Conservation (phyloP, 2,329 filamentous ascomycete genomes). For the Cladosporium sp. region DNA sequence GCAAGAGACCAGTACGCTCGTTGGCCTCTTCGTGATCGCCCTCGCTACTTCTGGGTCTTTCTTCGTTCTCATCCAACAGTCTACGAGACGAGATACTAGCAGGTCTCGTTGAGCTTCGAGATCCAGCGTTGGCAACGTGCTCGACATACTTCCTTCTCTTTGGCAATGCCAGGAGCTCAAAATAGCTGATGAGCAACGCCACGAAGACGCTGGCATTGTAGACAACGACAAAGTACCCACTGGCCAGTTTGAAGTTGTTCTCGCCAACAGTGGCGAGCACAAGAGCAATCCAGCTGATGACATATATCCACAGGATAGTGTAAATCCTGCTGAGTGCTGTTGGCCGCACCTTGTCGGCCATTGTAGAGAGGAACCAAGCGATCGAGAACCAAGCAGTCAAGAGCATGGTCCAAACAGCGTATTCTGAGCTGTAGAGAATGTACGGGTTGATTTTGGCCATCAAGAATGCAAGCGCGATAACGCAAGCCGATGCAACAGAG, state of each 20-base stretch:
- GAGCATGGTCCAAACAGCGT: constrained; percentile 84
- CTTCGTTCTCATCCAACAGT: constrained; percentile 24
- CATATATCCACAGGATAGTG: constrained; percentile 79
- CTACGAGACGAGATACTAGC: constrained; percentile 32
- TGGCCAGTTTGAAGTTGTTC: constrained; percentile 69
- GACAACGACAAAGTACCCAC: constrained; percentile 79
- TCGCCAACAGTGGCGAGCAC: constrained; percentile 74
- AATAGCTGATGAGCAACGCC: constrained; percentile 70
- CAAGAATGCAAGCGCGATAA: constrained; percentile 71
- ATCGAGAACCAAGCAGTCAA: constrained; percentile 75
- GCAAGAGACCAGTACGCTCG: constrained; percentile 59
- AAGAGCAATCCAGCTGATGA: constrained; percentile 70
- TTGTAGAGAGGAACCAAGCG: constrained; percentile 79
- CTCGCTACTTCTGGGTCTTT: constrained; percentile 19
- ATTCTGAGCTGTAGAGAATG: constrained; percentile 87
- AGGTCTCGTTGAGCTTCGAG: constrained; percentile 28
- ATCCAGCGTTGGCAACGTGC: constrained; percentile 45
- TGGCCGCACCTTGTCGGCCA: constrained; percentile 76
- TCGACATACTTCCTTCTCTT: constrained; percentile 69
- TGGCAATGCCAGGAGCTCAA: constrained; percentile 75
- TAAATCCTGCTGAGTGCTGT: constrained; percentile 84
- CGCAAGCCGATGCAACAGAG: constrained; percentile 64
- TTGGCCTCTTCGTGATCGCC: constrained; percentile 47
- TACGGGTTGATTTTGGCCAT: constrained; percentile 81
- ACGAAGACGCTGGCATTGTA: constrained; percentile 75